These are phyloP conservation scores for Globisporangium acanthophoron DNA, from an alignment of 352 stramenopile species.

Conservation along the genomic window DNA sequence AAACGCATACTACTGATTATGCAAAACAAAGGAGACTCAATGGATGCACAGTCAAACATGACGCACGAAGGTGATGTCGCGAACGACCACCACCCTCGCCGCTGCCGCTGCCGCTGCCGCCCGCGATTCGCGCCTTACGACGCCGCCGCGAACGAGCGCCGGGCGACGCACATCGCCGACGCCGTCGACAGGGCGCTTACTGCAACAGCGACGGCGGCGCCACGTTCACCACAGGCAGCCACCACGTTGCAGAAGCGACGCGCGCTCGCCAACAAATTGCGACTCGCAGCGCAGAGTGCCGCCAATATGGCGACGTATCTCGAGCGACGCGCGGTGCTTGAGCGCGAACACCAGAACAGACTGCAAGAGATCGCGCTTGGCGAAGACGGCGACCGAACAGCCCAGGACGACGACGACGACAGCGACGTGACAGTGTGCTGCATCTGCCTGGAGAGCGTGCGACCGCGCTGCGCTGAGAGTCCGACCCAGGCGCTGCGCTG, in stretches of 20 bases:
- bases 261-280: constrained; percentile 5
- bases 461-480: neutral
- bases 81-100: too few relatives aligned
- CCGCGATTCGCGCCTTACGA: neutral
- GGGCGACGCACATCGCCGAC: neutral
- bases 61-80: too few relatives aligned
- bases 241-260: neutral
- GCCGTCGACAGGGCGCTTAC: constrained; percentile 10
- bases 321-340: neutral
- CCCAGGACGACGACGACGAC: neutral
- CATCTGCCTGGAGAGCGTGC: constrained; percentile 26
- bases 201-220: neutral
- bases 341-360: neutral
- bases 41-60: too few relatives aligned
- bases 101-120: neutral
- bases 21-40: too few relatives aligned
- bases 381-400: neutral
- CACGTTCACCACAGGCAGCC: neutral
- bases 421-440: constrained; percentile 7
- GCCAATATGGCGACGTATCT: constrained; percentile 13
- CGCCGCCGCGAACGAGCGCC: neutral
- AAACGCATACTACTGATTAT: too few relatives aligned
- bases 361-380: too few relatives aligned
- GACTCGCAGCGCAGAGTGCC: constrained; percentile 9
- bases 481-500: constrained; percentile 18